Evolutionary conservation across 768 basidiomycete species (phyloP).

Genomic region (Termitomyces sp.): DNA sequence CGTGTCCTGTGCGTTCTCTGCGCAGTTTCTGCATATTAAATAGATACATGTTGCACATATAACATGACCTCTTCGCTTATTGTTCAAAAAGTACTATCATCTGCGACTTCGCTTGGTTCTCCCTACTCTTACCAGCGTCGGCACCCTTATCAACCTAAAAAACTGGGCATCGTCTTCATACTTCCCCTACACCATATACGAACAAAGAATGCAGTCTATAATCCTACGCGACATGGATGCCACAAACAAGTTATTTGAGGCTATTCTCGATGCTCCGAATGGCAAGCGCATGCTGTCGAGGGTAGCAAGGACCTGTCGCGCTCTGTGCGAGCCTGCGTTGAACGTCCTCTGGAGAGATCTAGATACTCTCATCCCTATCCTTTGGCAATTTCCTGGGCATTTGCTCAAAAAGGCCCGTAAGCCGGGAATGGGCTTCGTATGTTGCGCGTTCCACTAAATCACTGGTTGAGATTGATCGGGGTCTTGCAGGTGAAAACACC

Average conservation of each 20-base stretch:
- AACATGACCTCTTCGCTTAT: conserved; percentile 31
- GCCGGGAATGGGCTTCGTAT: conserved; percentile 74
- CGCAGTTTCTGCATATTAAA: conserved; percentile 36
- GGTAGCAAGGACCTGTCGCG: conserved; percentile 69
- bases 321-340: conserved; percentile 68
- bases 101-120: conserved; percentile 15
- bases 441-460: conserved; percentile 20
- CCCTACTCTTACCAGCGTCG: conserved; percentile 25
- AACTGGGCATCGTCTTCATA: conserved; percentile 26
- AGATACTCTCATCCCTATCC: conserved; percentile 67
- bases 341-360: conserved; percentile 74
- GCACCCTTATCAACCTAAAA: conserved; percentile 19
- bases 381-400: conserved; percentile 65
- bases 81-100: conserved; percentile 30
- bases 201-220: conserved; percentile 43
- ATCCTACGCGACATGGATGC: conserved; percentile 63
- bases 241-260: conserved; percentile 42
- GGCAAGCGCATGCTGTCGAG: conserved; percentile 67
- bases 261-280: conserved; percentile 48
- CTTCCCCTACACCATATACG: conserved; percentile 36
- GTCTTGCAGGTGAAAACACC: conserved; percentile 49
- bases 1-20: conserved; percentile 37
- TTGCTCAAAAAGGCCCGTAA: conserved; percentile 65
- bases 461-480: background rate
- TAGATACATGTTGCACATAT: conserved; percentile 21